phyloP scores from a whole-genome alignment of 768 basidiomycete species.

The Mycena galopus region DNA sequence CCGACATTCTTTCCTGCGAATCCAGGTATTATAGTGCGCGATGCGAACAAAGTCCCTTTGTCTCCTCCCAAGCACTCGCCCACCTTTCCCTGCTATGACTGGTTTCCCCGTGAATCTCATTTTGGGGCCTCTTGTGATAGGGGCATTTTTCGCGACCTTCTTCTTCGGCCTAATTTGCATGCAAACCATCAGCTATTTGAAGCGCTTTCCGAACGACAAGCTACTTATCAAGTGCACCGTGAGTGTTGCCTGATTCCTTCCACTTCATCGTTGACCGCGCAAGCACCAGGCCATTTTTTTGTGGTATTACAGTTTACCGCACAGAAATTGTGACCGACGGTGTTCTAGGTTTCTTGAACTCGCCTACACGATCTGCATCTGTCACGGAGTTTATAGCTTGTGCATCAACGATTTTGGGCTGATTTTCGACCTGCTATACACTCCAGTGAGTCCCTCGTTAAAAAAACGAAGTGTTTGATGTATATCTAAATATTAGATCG shows the following conservation, averaged over 20 bases:
- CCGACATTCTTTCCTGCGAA: no score
- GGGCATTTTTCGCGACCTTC: slow-evolving; percentile 23
- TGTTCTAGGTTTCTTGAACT: slow-evolving; percentile 18
- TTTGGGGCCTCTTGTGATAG: slow-evolving; percentile 21
- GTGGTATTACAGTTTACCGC: slow-evolving; percentile 6
- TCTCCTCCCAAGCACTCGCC: not conserved
- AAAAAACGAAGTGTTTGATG: no score
- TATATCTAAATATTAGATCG: no score
- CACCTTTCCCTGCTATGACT: not conserved
- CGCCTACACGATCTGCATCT: slow-evolving; percentile 26
- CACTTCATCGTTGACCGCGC: not conserved
- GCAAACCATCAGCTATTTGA: slow-evolving; percentile 30
- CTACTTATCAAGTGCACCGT: slow-evolving; percentile 23
- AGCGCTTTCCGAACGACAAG: slow-evolving; percentile 27
- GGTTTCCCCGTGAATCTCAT: slow-evolving; percentile 12
- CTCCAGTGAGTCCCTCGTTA: no score
- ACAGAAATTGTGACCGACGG: not conserved
- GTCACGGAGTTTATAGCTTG: slow-evolving; percentile 31
- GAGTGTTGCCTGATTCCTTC: not conserved
- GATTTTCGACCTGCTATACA: slow-evolving; percentile 22
- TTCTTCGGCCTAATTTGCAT: slow-evolving; percentile 31
- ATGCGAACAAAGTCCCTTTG: no score
- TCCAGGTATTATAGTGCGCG: no score
- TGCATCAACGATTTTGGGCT: slow-evolving; percentile 30
- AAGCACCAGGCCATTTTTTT: slow-evolving; percentile 24